Conservation (phyloP, 768 basidiomycete genomes). For the Lenzites betulinus region DNA sequence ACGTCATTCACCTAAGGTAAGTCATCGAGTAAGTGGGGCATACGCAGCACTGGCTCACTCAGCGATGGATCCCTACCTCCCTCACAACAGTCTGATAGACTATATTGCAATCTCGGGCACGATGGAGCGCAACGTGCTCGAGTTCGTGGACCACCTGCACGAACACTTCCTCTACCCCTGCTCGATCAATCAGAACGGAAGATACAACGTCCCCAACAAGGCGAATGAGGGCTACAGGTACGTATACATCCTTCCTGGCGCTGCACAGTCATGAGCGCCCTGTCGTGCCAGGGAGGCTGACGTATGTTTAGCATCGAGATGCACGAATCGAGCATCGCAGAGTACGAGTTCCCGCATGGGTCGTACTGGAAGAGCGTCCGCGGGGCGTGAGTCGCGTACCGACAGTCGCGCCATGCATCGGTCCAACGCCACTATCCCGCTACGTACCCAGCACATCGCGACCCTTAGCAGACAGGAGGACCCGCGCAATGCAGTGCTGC, state of each 20-base stretch:
- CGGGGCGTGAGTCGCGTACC: not conserved
- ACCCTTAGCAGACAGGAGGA: not conserved
- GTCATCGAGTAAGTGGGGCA: slow-evolving; percentile 7
- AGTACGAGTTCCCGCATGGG: slow-evolving; percentile 86
- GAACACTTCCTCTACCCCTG: slow-evolving; percentile 91
- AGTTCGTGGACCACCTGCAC: slow-evolving; percentile 89
- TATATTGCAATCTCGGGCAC: slow-evolving; percentile 89
- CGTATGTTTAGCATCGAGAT: slow-evolving; percentile 75
- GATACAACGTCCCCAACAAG: slow-evolving; percentile 84
- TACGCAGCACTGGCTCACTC: not conserved
- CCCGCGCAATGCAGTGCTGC: not conserved
- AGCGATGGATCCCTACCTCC: not conserved
- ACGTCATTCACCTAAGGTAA: slow-evolving; percentile 81
- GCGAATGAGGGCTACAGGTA: slow-evolving; percentile 80
- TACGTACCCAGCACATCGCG: too few relatives aligned
- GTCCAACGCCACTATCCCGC: not conserved
- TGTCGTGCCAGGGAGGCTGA: not conserved
- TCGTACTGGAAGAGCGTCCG: slow-evolving; percentile 65
- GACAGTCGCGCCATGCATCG: not conserved
- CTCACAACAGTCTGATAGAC: slow-evolving; percentile 73
- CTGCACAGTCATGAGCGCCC: not conserved
- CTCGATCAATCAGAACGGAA: slow-evolving; percentile 80
- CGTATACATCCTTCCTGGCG: too few relatives aligned
- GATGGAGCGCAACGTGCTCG: slow-evolving; percentile 94
- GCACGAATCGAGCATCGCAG: slow-evolving; percentile 74